These are phyloP conservation scores for Lactifluus volemus DNA, from an alignment of 768 basidiomycete species.

Conservation along the genomic window DNA sequence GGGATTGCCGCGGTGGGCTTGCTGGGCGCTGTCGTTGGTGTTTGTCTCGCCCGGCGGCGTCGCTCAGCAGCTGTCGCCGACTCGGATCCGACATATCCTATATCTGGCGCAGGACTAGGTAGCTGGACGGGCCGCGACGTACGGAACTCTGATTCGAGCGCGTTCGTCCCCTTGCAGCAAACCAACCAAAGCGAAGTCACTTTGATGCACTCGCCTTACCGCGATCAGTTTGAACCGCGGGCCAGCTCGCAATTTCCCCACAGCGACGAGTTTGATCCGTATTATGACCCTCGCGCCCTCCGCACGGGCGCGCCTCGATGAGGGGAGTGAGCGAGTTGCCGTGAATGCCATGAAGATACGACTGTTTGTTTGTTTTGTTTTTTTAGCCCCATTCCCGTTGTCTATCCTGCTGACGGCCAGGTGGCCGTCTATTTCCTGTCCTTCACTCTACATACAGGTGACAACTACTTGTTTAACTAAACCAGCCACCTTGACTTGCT, in stretches of 20 bases:
- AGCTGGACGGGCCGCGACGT: slow-evolving; percentile 25
- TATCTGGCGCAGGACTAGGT: slow-evolving; percentile 28
- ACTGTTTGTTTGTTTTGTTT: neutral
- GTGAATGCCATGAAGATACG: neutral
- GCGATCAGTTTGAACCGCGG: slow-evolving; percentile 25
- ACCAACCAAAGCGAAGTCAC: slow-evolving; percentile 42
- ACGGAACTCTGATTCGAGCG: slow-evolving; percentile 54
- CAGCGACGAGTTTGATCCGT: slow-evolving; percentile 33
- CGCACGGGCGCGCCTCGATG: slow-evolving; percentile 22
- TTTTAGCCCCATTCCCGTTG: neutral
- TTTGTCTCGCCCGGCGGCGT: slow-evolving; percentile 43
- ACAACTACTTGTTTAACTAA: neutral
- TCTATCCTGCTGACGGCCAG: neutral
- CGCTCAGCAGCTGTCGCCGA: slow-evolving; percentile 28
- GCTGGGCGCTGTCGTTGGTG: slow-evolving; percentile 44
- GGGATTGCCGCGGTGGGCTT: slow-evolving; percentile 44
- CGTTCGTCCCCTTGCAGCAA: slow-evolving; percentile 65
- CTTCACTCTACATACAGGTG: neutral
- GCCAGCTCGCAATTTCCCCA: slow-evolving; percentile 17
- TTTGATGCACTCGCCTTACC: slow-evolving; percentile 31
- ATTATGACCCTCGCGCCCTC: slow-evolving; percentile 24
- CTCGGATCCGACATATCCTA: slow-evolving; percentile 30
- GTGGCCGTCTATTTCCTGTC: neutral
- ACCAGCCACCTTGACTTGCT: neutral
- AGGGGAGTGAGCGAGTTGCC: neutral